phyloP scores from a whole-genome alignment of 768 basidiomycete genomes.

The Termitomyces sp. region DNA sequence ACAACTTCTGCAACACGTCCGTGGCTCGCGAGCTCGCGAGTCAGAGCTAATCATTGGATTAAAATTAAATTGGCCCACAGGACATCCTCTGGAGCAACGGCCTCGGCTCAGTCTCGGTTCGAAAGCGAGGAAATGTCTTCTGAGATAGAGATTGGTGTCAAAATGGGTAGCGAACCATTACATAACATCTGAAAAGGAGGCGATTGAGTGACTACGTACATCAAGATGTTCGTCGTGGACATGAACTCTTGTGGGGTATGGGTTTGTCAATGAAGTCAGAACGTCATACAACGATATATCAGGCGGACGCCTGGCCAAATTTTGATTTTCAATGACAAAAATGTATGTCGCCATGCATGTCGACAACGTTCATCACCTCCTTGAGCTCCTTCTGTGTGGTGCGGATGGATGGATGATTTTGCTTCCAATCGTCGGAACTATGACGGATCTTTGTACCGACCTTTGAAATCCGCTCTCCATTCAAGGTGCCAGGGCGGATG shows the following conservation, averaged over 20 bases:
- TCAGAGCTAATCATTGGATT: constrained; percentile 97
- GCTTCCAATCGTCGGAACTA: too few relatives aligned
- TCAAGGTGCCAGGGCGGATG: too few relatives aligned
- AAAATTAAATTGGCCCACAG: constrained; percentile 81
- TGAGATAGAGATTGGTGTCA: constrained; percentile 70
- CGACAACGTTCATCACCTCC: too few relatives aligned
- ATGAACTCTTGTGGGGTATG: constrained; percentile 90
- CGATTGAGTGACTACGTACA: constrained; percentile 37
- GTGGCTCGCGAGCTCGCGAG: constrained; percentile 97
- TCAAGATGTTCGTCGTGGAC: constrained; percentile 92
- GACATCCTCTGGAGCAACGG: constrained; percentile 96
- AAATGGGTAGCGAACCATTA: constrained; percentile 97
- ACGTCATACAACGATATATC: constrained; percentile 53
- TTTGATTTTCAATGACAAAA: too few relatives aligned
- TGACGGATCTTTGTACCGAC: too few relatives aligned
- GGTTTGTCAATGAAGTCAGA: constrained; percentile 72
- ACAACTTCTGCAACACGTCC: constrained; percentile 95
- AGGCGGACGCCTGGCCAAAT: too few relatives aligned
- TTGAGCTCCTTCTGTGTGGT: too few relatives aligned
- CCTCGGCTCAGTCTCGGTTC: constrained; percentile 57
- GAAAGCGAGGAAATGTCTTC: constrained; percentile 62
- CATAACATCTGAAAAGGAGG: constrained; percentile 68
- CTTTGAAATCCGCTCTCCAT: too few relatives aligned
- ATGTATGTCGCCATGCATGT: too few relatives aligned
- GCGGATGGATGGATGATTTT: too few relatives aligned